Evolutionary conservation across 192 early-diverging fungal species (phyloP).

Genomic region (Pilobolus umbonatus): DNA sequence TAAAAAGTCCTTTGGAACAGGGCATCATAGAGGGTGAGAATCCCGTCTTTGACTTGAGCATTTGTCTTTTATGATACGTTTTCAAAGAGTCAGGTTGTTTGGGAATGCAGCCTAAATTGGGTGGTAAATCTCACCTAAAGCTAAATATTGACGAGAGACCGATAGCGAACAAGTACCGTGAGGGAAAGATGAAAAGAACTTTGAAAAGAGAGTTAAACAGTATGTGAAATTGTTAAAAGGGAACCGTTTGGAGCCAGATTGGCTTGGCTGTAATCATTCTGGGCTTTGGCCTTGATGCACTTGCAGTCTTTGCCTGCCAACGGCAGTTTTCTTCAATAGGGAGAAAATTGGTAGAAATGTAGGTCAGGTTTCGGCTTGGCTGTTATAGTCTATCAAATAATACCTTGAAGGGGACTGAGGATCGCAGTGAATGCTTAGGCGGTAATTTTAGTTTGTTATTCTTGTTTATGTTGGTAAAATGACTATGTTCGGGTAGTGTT

Average conservation of each 20-base stretch:
- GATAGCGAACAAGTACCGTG: slow-evolving; percentile 87
- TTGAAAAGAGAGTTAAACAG: slow-evolving; percentile 81
- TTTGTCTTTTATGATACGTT: slow-evolving; percentile 45
- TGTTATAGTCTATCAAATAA: slow-evolving; percentile 53
- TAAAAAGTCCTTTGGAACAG: slow-evolving; percentile 62
- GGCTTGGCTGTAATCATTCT: slow-evolving; percentile 44
- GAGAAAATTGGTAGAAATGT: slow-evolving; percentile 51
- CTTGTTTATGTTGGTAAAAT: slow-evolving; percentile 5
- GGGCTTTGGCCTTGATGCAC: slow-evolving; percentile 41
- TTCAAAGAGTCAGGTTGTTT: slow-evolving; percentile 73
- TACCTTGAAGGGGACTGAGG: slow-evolving; percentile 56
- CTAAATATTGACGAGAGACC: slow-evolving; percentile 83
- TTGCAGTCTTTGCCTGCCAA: slow-evolving; percentile 42
- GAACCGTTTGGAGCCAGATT: slow-evolving; percentile 62
- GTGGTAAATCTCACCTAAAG: slow-evolving; percentile 76
- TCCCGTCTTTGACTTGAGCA: slow-evolving; percentile 47
- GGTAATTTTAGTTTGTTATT: too few species aligned
- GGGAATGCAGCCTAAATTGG: slow-evolving; percentile 71
- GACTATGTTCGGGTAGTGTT: not conserved
- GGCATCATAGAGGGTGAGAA: slow-evolving; percentile 74
- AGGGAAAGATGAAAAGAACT: slow-evolving; percentile 84
- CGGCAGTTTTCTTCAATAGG: slow-evolving; percentile 51
- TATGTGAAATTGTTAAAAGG: slow-evolving; percentile 81
- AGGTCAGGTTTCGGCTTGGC: slow-evolving; percentile 37
- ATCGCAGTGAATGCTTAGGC: slow-evolving; percentile 41